Base-by-base conservation (phyloP, 2,329 filamentous ascomycete species). In the Pyrenochaeta sp. region DNA sequence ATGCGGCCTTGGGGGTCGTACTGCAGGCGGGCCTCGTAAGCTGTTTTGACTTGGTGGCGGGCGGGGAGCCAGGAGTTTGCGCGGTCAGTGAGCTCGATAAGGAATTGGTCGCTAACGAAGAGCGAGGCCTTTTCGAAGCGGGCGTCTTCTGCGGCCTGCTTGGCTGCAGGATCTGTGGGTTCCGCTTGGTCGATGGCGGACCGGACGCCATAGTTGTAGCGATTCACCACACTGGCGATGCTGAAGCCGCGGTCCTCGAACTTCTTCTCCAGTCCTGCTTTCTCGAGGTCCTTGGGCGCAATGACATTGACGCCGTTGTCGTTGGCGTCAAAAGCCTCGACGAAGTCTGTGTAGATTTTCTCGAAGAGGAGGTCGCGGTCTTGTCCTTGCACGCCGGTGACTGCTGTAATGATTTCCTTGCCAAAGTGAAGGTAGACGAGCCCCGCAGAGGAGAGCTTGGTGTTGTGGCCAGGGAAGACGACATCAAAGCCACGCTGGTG, bases 351-450 rank as follows among this genome's bases (percentile, higher is more conserved):
- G 79, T 99, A 99, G 36, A 99, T 76, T 78, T 96, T 96, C 64
- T 84, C 80, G 78, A 89, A 95, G 41, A 99, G 79, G 20, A 95
- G 73, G 27, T 81, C 79, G 30, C 94, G 86, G 55, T 91, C 86
- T 29, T 83, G 72, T 53, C 81, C 84, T 53, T 84, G 68, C 19
- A 86, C 74, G 5, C 78, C 80, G 7, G 87, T 82, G 41, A 84
- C 78, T 36, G 83, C 77, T 3, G 88, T 84, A 61, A 99, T 86
- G 68, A 97, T 90, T 44, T 85, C 82, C 61, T 85, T 86, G 59
- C 94, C 94, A 72, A 95, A 97, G 78, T 97, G 93, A 81, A 96
- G 83, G 78, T 94, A 99, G 22, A 99, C 90, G 15, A 99, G 82
- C 1, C 94, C 94, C 0, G 94, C 94, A 48, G 90, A 95, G 42